A percentile compares a stretch with the other conserved stretches of the same genome.
Conservation (phyloP, 306 rosid species). For the Acacia confusa region DNA sequence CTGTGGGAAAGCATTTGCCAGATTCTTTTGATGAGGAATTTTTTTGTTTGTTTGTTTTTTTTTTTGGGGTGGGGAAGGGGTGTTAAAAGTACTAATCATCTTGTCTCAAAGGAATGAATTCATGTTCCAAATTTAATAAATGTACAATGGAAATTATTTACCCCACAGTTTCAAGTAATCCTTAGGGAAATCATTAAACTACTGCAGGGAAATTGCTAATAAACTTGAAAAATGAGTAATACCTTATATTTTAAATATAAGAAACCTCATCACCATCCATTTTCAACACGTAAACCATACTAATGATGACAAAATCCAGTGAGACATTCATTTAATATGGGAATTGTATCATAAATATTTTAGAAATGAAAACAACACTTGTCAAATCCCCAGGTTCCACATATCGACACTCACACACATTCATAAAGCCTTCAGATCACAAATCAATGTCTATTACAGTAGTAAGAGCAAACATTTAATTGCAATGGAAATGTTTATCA, state of each 20-base stretch:
- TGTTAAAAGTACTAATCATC: neutral
- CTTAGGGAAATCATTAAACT: neutral
- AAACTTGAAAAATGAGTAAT: neutral
- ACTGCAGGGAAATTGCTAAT: neutral
- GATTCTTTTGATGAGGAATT: neutral
- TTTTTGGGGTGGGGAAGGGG: neutral
- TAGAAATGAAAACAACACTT: conserved; percentile 16
- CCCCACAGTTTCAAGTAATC: conserved; percentile 10
- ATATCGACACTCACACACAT: neutral
- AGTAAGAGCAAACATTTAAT: too few species aligned
- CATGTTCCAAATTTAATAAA: neutral
- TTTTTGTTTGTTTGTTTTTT: too few species aligned
- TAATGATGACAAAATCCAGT: conserved; percentile 16
- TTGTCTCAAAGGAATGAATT: too few species aligned
- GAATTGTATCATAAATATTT: neutral
- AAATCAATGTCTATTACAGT: neutral
- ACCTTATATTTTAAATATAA: neutral
- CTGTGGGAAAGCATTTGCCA: neutral
- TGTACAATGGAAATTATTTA: neutral
- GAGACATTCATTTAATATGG: neutral
- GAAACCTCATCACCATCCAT: conserved; percentile 7
- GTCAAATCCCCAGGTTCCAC: conserved; percentile 10
- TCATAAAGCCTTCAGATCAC: conserved; percentile 4
- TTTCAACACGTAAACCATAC: conserved; percentile 11
- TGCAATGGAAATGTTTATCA: neutral